Percentiles rank a stretch among this genome's conserved stretches.
These are phyloP conservation scores for Xylaria sp. DNA, from an alignment of 2,329 filamentous ascomycete genomes.

Conservation along the genomic window DNA sequence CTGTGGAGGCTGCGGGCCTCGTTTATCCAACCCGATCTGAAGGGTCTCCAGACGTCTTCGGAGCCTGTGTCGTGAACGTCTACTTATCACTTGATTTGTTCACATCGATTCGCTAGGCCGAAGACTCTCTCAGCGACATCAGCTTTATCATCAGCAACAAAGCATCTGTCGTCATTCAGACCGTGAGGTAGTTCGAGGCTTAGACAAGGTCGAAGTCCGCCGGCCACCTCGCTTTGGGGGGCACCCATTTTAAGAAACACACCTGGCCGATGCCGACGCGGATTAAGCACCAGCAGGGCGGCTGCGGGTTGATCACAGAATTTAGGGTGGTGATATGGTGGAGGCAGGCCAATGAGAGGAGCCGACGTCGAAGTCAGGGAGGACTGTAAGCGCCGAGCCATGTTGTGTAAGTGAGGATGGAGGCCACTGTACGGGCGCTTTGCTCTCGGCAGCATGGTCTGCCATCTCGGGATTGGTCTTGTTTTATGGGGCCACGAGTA, in stretches of 20 bases:
- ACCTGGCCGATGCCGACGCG: conserved; percentile 35
- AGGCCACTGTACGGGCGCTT: conserved; percentile 41
- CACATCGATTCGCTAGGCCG: conserved; percentile 40
- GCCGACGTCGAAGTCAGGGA: conserved; percentile 37
- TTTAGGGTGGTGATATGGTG: conserved; percentile 44
- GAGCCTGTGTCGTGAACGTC: conserved; percentile 17
- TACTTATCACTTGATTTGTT: conserved; percentile 36
- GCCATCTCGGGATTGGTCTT: conserved; percentile 42
- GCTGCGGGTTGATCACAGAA: conserved; percentile 49
- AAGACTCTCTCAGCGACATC: conserved; percentile 27
- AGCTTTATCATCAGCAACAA: conserved; percentile 16
- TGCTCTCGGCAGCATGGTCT: conserved; percentile 37
- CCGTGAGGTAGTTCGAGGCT: conserved; percentile 17
- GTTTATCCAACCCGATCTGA: conserved; percentile 5
- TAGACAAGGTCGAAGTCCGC: conserved; percentile 31
- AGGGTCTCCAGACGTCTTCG: conserved; percentile 6
- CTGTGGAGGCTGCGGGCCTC: neutral
- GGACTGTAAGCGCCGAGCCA: conserved; percentile 46
- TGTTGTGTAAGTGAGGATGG: conserved; percentile 35
- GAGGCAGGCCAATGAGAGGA: conserved; percentile 45
- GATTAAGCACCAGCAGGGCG: conserved; percentile 37
- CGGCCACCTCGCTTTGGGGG: conserved; percentile 29
- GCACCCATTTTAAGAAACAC: conserved; percentile 40
- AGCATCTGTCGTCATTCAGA: neutral
- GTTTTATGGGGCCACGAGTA: conserved; percentile 22